Evolutionary conservation across 306 rosid species (phyloP), one percentile per base, ranked within the genome.

Genomic region (Sicyos baderoa): DNA sequence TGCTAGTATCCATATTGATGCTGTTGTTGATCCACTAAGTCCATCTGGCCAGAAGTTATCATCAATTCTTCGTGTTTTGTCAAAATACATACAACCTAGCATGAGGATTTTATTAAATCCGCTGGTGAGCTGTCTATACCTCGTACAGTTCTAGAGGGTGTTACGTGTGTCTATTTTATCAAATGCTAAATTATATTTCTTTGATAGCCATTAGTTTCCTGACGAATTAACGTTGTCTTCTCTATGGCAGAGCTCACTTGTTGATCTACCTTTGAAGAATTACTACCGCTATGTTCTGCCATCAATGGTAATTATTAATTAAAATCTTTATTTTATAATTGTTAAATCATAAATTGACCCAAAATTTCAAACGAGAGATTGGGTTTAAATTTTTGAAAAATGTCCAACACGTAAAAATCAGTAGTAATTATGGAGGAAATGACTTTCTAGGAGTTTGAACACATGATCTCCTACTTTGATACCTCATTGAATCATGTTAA

Each of bases 231-330:
- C 78, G 51, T 48, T 72, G 71, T 77, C 78, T 65, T 51, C 74
- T 86, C 76, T 63, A 54, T 86, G 76, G 74, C 96, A 93, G 97
- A 88, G 97, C 83, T 93, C 99, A 69, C 97, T 93, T 79, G 94
- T 85, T 75, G 99, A 93, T 86, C 89, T 93, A 75, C 99, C 99
- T 77, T 75, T 93, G 81, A 93, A 93, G 95, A 90, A 82, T 73
- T 93, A 93, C 86, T 93, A 93, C 87, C 81, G 99, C 87, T 90
- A 88, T 78, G 96, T 93, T 5, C 86, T 93, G 32, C 99, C 99
- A 19, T 79, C 97, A 49, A 70, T 79, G 90, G 99, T 93, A 93
- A 71, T 76, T 78, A 65, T 97, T 93, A 90, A 68, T 74, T 76
- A 61, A 27, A 37, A 55, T 50, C n/a, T 72, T 55, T 23, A 22